Conservation (phyloP, 441 rosid species). For the Populus tomentosa region DNA sequence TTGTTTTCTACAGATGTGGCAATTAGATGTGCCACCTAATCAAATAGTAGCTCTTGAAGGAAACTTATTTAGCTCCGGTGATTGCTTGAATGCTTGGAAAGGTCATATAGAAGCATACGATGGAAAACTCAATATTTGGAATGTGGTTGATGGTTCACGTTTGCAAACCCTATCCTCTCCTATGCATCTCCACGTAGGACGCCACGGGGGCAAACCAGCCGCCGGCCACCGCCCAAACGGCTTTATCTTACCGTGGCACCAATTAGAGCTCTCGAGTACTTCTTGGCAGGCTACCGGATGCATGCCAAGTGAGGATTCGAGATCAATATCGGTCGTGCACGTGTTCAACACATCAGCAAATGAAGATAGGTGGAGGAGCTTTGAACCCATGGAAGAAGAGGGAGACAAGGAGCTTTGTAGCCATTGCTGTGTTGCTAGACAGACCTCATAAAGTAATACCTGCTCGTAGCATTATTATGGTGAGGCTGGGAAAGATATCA, state of each 20-base stretch:
- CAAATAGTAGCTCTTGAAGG: slow-evolving; percentile 34
- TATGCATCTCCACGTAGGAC: slow-evolving; percentile 5
- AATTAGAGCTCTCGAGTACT: slow-evolving; percentile 28
- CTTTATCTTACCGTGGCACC: slow-evolving; percentile 39
- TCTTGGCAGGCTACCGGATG: slow-evolving; percentile 36
- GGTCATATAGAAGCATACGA: slow-evolving; percentile 45
- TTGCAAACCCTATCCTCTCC: slow-evolving; percentile 17
- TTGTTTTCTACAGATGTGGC: slow-evolving; percentile 29
- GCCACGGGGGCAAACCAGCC: slow-evolving; percentile 19
- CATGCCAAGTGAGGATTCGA: slow-evolving; percentile 22
- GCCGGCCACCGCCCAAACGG: slow-evolving; percentile 25
- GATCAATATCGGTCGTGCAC: slow-evolving; percentile 22
- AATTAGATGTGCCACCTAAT: slow-evolving; percentile 52
- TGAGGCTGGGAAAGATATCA: too few species aligned
- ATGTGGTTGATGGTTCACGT: slow-evolving; percentile 40
- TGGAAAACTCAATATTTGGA: slow-evolving; percentile 40
- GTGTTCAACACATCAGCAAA: slow-evolving; percentile 34
- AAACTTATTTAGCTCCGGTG: slow-evolving; percentile 42
- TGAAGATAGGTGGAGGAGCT: slow-evolving; percentile 28
- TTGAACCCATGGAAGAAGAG: slow-evolving; percentile 32
- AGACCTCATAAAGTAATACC: neutral
- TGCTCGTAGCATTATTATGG: neutral
- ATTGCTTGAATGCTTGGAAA: slow-evolving; percentile 52
- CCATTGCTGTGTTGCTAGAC: slow-evolving; percentile 42
- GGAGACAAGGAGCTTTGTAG: slow-evolving; percentile 43